phyloP scores from a whole-genome alignment of 306 rosid species.

The Lagenaria siceraria region DNA sequence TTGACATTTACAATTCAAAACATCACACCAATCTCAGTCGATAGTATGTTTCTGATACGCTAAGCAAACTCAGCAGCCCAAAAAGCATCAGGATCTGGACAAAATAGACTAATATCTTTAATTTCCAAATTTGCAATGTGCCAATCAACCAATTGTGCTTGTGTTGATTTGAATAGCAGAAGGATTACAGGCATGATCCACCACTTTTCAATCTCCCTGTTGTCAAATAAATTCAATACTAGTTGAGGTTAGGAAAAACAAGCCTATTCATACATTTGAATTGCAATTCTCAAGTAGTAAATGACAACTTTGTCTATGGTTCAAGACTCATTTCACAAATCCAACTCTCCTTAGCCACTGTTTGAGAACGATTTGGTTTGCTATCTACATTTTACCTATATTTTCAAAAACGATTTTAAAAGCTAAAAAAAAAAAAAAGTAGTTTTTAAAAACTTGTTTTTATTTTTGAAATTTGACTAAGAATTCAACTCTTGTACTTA shows the following conservation, averaged over 20 bases:
- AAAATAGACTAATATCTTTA: conserved; percentile 65
- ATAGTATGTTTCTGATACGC: neutral
- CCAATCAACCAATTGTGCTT: conserved; percentile 81
- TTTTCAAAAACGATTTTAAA: too few relatives aligned
- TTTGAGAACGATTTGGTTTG: too few relatives aligned
- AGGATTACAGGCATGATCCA: conserved; percentile 89
- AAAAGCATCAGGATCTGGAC: conserved; percentile 83
- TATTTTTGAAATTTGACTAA: too few relatives aligned
- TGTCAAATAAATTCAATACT: conserved; percentile 15
- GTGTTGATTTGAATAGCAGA: conserved; percentile 55
- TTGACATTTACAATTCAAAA: conserved; percentile 8
- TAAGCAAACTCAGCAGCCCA: conserved; percentile 78
- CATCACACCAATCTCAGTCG: neutral
- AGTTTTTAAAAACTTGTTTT: too few relatives aligned
- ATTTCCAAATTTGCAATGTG: conserved; percentile 88
- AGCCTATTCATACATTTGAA: too few relatives aligned
- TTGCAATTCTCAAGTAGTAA: neutral
- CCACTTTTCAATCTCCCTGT: conserved; percentile 87
- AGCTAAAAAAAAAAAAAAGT: too few relatives aligned
- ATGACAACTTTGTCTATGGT: neutral
- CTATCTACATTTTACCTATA: too few relatives aligned
- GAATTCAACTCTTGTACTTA: too few relatives aligned
- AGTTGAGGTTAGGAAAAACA: neutral
- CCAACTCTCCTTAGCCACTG: too few relatives aligned
- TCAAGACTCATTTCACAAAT: too few relatives aligned